Evolutionary conservation across 176 grass and related monocot species (phyloP), one percentile per base, ranked within the genome.

Genomic region (Musa beccarii): DNA sequence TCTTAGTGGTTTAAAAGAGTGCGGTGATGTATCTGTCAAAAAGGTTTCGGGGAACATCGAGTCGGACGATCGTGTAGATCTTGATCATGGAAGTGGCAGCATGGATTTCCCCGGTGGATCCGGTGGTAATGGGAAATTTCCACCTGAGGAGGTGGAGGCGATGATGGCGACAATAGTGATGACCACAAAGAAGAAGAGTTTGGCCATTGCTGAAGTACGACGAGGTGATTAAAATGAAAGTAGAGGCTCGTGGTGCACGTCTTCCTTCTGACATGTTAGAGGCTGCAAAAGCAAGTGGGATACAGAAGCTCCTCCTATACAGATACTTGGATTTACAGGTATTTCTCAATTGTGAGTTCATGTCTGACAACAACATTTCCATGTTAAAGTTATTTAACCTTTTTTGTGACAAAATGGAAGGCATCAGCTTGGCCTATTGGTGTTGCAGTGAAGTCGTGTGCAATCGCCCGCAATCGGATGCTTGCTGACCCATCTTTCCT

Each of bases 401-500:
- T 80, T 43, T 43, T 20, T 52, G 34, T 62, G 17, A 28, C 50
- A 49, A 69, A 52, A 59, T 61, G 62, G 43, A 85, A 97, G 93
- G 87, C 83, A 17, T 88, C 86, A 70, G 81, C 74, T 22, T 97
- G 93, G 93, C 93, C 93, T 49, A 55, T 97, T 13, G 87, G 85
- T 74, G 81, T 81, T 15, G 84, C 86, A 12, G 82, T 93, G 71
- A 83, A 75, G 76, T 93, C 81, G 22, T 86, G 78, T 75, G 68
- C 85, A 1, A 81, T 97, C 65, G 80, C 93, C 68, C 85, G 89
- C 9, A 93, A 97, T 51, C 83, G 90, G 82, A 93, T 97, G 93
- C 87, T 97, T 29, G 85, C 87, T 82, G 87, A 97, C 79, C 93
- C 90, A 79, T 83, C 90, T 16, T 97, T 97, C 77, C 93, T 97